Conservation (phyloP, 768 basidiomycete species). For the Mycena venus region DNA sequence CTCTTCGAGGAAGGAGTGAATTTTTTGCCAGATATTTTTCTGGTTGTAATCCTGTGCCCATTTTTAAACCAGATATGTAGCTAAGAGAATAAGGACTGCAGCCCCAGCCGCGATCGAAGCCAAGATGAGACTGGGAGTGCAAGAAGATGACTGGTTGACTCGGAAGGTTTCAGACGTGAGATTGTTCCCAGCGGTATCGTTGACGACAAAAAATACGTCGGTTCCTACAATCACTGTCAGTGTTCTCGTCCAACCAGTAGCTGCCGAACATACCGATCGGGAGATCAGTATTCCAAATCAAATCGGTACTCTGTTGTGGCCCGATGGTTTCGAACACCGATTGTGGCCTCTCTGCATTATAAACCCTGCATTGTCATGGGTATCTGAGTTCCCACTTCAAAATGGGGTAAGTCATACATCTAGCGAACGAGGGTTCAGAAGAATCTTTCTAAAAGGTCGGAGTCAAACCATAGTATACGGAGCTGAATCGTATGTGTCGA, state of each 20-base stretch:
- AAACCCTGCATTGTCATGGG: neutral
- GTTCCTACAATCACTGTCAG: neutral
- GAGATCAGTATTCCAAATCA: neutral
- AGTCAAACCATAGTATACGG: neutral
- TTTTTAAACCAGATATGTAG: too few relatives aligned
- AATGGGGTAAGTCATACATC: neutral
- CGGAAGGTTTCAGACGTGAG: neutral
- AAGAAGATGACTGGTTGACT: too few relatives aligned
- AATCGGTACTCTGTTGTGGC: neutral
- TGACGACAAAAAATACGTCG: neutral
- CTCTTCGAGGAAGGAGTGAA: too few relatives aligned
- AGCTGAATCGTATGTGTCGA: neutral
- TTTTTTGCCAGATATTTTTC: too few relatives aligned
- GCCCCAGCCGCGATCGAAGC: too few relatives aligned
- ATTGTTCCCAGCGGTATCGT: neutral
- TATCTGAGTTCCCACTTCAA: neutral
- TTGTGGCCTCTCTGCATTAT: neutral
- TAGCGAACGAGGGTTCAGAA: neutral
- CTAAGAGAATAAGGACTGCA: too few relatives aligned
- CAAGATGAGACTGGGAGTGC: too few relatives aligned
- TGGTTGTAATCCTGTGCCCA: too few relatives aligned
- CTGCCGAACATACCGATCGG: neutral
- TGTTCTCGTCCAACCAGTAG: neutral
- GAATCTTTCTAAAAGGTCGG: neutral
- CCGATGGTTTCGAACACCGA: neutral